Base-by-base conservation (phyloP, 495 filamentous ascomycete genomes). In the Aspergillus wentii region DNA sequence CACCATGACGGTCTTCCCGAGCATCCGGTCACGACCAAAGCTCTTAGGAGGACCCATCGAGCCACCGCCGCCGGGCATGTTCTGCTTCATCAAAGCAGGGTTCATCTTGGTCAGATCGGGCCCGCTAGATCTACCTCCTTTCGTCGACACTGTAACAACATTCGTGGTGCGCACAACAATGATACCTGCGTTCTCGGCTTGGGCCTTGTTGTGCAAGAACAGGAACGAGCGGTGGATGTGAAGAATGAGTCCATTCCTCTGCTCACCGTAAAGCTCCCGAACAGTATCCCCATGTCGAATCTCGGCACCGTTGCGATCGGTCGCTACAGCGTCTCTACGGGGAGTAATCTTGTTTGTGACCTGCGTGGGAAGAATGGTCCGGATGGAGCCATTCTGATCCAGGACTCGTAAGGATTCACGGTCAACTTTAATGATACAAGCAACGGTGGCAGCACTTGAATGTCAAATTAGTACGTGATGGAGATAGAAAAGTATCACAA, bases 81-180 rank as follows among this genome's bases (percentile, higher is more conserved):
- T 72, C 46, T 87, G 78, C 20, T 68, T 58, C 63, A 84, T 82
- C 44, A 94, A 52, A 3, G 88, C 88, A 17, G 92, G 92, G 54
- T 99, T 97, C 91, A 97, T 94, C 44, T 86, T 76, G 11, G 76
- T 77, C 20, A 98, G 67, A 61, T 98, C 94, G 1, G 88, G 86
- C 6, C 78, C 79, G 8, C 66, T 66, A 4, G 72, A 58, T 22
- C 88, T 74, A 23, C 88, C 89, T 43, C 92, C 90, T 61, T 95
- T 95, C 13, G 92, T 89, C 8, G 89, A 87, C 16, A 96, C 79
- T 0, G 89, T 95, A 13, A 78, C 78, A 46, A 98, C 84, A 55
- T 85, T 94, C 45, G 72, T 80, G 17, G 86, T 84, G 29, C 89
- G 77, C n/a, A 83, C 82, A 17, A 96, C 92, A 41, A 88, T 91